Percentiles rank a stretch among this genome's conserved stretches.
These are phyloP conservation scores for Colletotrichum sp. DNA, from an alignment of 2,329 filamentous ascomycete genomes.

Conservation along the genomic window DNA sequence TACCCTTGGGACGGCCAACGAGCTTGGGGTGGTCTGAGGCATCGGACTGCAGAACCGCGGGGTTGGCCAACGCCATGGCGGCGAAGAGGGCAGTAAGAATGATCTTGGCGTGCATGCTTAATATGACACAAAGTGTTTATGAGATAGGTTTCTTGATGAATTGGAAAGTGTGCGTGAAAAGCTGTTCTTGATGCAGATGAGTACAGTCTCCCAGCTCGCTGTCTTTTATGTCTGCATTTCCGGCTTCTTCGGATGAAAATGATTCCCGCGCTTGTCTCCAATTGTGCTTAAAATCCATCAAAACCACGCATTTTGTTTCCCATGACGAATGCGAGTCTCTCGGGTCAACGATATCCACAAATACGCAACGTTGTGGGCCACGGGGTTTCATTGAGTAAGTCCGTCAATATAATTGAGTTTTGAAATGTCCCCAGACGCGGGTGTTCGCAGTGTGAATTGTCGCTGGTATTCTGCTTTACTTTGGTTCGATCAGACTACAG, in stretches of 20 bases:
- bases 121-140: background rate
- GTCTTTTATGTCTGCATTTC: background rate
- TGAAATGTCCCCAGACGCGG: accelerated
- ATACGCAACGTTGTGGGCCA: background rate
- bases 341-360: background rate
- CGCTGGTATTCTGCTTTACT: accelerated
- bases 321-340: background rate
- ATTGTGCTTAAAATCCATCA: background rate
- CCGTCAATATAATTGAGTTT: background rate
- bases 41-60: background rate
- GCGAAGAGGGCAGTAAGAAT: background rate
- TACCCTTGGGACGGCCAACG: background rate
- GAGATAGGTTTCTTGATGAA: accelerated
- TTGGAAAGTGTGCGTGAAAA: background rate
- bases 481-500: background rate
- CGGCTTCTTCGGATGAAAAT: background rate
- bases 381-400: accelerated
- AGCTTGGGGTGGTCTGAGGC: background rate
- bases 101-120: background rate
- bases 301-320: background rate
- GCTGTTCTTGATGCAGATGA: too few species aligned
- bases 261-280: background rate
- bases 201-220: accelerated
- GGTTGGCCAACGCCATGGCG: background rate
- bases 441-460: background rate